Evolutionary conservation across 306 rosid genomes (phyloP).

Genomic region (Crotalaria pallida): DNA sequence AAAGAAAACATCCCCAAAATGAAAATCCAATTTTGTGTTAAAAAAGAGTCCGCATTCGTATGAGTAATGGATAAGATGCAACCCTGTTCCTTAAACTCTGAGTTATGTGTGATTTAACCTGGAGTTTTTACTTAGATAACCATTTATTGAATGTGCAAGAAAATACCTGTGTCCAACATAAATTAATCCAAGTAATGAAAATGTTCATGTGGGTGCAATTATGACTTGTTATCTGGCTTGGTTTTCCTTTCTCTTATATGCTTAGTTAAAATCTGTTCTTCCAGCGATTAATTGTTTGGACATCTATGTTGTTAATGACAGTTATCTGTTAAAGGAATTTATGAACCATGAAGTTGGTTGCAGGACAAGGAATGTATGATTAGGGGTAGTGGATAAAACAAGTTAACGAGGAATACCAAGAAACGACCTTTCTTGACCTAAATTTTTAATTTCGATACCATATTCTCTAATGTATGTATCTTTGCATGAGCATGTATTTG

Average conservation of each 20-base stretch:
- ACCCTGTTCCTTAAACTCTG: not conserved
- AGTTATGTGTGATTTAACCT: not conserved
- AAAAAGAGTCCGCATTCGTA: no score
- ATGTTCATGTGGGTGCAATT: not conserved
- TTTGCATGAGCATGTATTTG: not conserved
- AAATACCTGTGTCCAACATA: not conserved
- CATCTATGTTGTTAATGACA: not conserved
- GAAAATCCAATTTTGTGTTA: not conserved
- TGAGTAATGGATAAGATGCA: not conserved
- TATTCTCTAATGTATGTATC: not conserved
- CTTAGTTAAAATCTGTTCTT: not conserved
- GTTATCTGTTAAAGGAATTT: not conserved
- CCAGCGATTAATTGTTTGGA: not conserved
- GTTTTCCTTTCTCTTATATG: slow-evolving; percentile 6
- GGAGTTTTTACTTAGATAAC: not conserved
- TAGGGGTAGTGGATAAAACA: slow-evolving; percentile 5
- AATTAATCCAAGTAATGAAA: not conserved
- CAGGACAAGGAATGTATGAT: not conserved
- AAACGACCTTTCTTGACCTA: not conserved
- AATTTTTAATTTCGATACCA: not conserved
- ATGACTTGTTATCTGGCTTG: not conserved
- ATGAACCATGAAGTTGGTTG: not conserved
- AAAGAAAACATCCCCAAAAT: not conserved
- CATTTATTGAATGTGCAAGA: not conserved
- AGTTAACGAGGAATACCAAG: not conserved